A percentile compares a stretch with the other conserved stretches of the same genome.
Evolutionary conservation across 1,284 basidiomycete species (phyloP).

Genomic region (Sanguinoderma infundibulare): DNA sequence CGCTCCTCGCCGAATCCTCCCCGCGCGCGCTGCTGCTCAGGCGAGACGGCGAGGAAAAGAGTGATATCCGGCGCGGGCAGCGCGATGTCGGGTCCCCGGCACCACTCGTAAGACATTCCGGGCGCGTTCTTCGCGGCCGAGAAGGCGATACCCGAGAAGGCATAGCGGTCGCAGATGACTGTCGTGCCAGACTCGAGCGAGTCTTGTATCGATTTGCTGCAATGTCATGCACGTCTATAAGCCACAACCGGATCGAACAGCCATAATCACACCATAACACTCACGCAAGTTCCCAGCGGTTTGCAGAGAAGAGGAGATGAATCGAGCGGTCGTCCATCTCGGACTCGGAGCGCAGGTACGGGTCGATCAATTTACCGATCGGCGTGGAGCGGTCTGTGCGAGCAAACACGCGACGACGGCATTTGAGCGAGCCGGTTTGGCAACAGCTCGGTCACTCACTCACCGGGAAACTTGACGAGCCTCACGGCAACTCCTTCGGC

Average conservation of each 20-base stretch:
- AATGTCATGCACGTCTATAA: not conserved
- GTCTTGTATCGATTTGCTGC: conserved; percentile 66
- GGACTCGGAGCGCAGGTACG: conserved; percentile 83
- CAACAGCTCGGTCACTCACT: conserved; percentile 21
- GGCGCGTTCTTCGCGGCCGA: conserved; percentile 80
- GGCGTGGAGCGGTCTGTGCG: conserved; percentile 84
- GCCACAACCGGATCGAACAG: not conserved
- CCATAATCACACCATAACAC: conserved; percentile 33
- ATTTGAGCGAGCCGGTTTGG: not conserved
- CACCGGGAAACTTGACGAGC: conserved; percentile 88
- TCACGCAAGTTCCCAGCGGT: conserved; percentile 94
- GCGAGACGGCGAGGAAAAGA: conserved; percentile 85
- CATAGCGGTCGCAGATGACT: conserved; percentile 93
- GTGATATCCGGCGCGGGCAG: conserved; percentile 91
- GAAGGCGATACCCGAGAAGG: conserved; percentile 97
- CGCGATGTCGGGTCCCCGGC: conserved; percentile 81
- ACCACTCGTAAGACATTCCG: conserved; percentile 69
- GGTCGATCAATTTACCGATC: conserved; percentile 93
- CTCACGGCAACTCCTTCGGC: conserved; percentile 46
- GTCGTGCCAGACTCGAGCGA: conserved; percentile 71
- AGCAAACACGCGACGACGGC: not conserved
- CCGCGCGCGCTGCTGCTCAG: conserved; percentile 72
- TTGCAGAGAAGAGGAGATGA: conserved; percentile 95
- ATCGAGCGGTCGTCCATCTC: conserved; percentile 93
- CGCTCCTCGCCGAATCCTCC: conserved; percentile 92